Conservation (phyloP, 495 filamentous ascomycete species). For the Daldinia bambusicola region DNA sequence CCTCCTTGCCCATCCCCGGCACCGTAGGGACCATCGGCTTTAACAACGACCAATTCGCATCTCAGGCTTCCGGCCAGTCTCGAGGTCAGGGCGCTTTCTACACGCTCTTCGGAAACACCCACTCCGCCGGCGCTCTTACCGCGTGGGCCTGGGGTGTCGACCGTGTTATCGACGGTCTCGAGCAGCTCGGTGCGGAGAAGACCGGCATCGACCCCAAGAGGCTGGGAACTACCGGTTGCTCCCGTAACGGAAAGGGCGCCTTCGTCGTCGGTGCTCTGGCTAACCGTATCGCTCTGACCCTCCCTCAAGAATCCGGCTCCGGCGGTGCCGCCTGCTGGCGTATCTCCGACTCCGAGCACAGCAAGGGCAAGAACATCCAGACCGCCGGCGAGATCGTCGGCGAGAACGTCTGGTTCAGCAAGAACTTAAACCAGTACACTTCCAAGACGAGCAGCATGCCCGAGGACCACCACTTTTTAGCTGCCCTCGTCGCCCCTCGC, state of each 20-base stretch:
- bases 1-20: conserved; percentile 58
- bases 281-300: conserved; percentile 60
- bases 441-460: conserved; percentile 54
- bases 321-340: conserved; percentile 64
- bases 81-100: conserved; percentile 62
- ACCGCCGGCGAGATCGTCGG: conserved; percentile 59
- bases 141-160: conserved; percentile 66
- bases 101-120: conserved; percentile 57
- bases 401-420: conserved; percentile 64
- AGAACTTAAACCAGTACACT: conserved; percentile 55
- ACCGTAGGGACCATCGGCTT: conserved; percentile 61
- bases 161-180: conserved; percentile 63
- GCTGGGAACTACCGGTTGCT: conserved; percentile 64
- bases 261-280: conserved; percentile 63
- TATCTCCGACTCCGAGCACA: conserved; percentile 55
- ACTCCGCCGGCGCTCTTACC: conserved; percentile 60
- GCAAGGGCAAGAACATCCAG: conserved; percentile 61
- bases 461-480: conserved; percentile 62
- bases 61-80: conserved; percentile 50
- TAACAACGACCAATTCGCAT: conserved; percentile 61
- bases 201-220: conserved; percentile 59
- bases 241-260: conserved; percentile 65
- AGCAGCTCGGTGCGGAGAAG: conserved; percentile 52
- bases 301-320: conserved; percentile 63
- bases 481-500: conserved; percentile 59